Evolutionary conservation across 345 rosid species (phyloP).

Genomic region (Rhizophora mangle): DNA sequence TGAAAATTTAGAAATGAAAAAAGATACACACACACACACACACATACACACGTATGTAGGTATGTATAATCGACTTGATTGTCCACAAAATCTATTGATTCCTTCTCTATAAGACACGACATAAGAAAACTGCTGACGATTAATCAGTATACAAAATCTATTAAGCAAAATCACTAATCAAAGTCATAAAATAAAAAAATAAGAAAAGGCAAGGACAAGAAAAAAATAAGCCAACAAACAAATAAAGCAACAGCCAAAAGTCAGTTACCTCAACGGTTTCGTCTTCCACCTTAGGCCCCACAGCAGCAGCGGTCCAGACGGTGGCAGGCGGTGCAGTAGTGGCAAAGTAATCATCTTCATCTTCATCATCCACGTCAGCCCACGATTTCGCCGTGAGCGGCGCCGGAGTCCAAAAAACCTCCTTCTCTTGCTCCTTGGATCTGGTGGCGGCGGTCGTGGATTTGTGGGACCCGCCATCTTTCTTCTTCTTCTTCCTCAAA

Average conservation of each 20-base stretch:
- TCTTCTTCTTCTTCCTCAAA: constrained; percentile 60
- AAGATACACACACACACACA: no score
- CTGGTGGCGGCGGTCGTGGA: constrained; percentile 19
- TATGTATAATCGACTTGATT: no score
- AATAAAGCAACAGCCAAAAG: background rate
- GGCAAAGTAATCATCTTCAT: constrained; percentile 53
- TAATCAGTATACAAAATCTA: no score
- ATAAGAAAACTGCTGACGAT: no score
- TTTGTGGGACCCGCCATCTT: constrained; percentile 25
- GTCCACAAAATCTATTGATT: no score
- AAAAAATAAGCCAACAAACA: constrained; percentile 4
- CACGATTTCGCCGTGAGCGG: constrained; percentile 48
- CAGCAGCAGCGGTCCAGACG: constrained; percentile 35
- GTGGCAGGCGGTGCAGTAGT: constrained; percentile 48
- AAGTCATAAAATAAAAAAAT: no score
- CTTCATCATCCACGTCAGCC: constrained; percentile 55
- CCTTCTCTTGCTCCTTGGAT: constrained; percentile 39
- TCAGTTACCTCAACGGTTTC: background rate
- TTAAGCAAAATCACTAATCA: no score
- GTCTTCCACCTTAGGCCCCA: background rate
- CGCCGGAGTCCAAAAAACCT: constrained; percentile 50
- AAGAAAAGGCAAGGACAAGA: background rate
- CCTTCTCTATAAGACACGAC: no score
- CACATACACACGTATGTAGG: no score
- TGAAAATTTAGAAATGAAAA: no score